phyloP scores from a whole-genome alignment of 345 rosid genomes.

The Boechera stricta region DNA sequence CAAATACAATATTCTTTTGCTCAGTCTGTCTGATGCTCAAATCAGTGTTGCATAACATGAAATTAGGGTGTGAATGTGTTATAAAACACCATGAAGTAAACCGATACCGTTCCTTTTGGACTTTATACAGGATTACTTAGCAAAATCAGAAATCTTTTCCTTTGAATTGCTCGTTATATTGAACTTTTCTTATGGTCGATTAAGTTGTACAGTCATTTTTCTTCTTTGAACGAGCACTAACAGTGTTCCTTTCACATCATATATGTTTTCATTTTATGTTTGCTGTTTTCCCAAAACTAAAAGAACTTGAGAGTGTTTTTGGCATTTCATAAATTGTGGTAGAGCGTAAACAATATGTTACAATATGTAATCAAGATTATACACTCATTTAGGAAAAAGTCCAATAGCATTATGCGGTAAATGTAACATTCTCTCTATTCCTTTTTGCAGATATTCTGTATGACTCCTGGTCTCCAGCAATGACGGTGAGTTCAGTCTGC shows the following conservation, averaged over 20 bases:
- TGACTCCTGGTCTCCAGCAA: conserved; percentile 99
- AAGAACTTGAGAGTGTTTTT: neutral
- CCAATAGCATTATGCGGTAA: neutral
- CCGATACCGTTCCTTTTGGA: neutral
- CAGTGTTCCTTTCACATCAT: neutral
- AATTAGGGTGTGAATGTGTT: neutral
- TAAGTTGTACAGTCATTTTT: neutral
- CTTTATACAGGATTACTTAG: neutral
- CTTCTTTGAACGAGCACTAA: too few species aligned
- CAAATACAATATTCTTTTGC: neutral
- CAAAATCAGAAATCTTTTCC: neutral
- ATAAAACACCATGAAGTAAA: neutral
- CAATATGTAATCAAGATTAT: neutral
- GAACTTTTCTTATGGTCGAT: neutral
- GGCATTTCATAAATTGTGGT: neutral
- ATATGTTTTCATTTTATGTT: neutral
- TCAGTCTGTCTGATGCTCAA: neutral
- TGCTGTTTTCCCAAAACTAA: neutral
- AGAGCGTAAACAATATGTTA: neutral
- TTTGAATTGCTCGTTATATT: neutral
- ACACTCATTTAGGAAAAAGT: neutral
- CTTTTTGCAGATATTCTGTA: conserved; percentile 78
- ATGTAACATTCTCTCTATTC: neutral
- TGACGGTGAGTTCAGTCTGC: conserved; percentile 96
- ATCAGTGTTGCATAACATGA: neutral